phyloP scores from a whole-genome alignment of 805 yeast species.

The Hagleromyces aurorensis region DNA sequence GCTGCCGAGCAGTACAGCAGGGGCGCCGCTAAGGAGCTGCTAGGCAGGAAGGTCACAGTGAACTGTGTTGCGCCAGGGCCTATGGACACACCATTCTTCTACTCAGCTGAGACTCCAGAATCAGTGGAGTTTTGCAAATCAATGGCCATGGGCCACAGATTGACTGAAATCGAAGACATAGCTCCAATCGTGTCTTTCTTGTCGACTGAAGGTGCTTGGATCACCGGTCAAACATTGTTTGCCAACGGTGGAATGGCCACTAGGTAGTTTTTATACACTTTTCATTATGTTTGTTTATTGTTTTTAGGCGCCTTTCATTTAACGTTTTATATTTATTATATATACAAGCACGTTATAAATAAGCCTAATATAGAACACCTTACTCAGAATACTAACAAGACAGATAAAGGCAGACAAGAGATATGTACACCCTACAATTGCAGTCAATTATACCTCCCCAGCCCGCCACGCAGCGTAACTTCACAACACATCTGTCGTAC shows the following conservation, averaged over 20 bases:
- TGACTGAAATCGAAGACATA: constrained; percentile 52
- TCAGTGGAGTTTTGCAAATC: constrained; percentile 49
- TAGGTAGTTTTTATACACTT: too few relatives aligned
- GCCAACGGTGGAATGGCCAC: constrained; percentile 64
- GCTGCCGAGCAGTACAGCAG: constrained; percentile 48
- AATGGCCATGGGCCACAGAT: constrained; percentile 40
- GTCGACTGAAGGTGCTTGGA: constrained; percentile 60
- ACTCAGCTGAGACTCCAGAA: constrained; percentile 48
- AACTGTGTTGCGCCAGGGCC: constrained; percentile 60
- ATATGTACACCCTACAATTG: constrained; percentile 19
- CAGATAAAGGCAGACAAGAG: not conserved
- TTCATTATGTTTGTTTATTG: too few relatives aligned
- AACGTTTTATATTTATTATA: too few relatives aligned
- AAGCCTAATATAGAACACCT: too few relatives aligned
- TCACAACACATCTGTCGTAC: constrained; percentile 62
- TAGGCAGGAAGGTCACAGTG: constrained; percentile 39
- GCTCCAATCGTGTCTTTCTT: constrained; percentile 55
- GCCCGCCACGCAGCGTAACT: constrained; percentile 69
- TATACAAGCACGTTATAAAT: too few relatives aligned
- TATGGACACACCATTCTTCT: constrained; percentile 59
- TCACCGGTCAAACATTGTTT: constrained; percentile 61
- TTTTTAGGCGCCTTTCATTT: too few relatives aligned
- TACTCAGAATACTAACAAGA: not conserved
- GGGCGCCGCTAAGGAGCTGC: constrained; percentile 48
- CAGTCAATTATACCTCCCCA: constrained; percentile 56